Evolutionary conservation across 495 filamentous ascomycete species (phyloP).

Genomic region (Lasiosphaeria miniovina): DNA sequence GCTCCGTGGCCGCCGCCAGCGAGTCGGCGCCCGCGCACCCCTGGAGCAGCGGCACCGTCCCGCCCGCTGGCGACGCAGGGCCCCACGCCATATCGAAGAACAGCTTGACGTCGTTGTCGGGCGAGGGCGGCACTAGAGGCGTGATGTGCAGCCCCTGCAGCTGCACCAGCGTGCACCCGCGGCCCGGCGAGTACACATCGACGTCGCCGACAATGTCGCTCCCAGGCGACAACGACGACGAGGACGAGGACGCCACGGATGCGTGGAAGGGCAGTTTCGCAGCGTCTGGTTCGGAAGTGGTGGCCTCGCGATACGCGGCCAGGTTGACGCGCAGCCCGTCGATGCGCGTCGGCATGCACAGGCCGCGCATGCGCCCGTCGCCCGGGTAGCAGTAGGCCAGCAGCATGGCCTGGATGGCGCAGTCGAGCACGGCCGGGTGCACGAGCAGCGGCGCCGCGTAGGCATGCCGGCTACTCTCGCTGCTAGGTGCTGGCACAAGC

Average conservation of each 20-base stretch:
- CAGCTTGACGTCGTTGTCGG: slow-evolving; percentile 12
- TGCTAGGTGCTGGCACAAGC: background rate
- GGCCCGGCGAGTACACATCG: slow-evolving; percentile 9
- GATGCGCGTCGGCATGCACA: slow-evolving; percentile 28
- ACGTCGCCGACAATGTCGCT: slow-evolving; percentile 12
- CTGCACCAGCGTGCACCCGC: slow-evolving; percentile 11
- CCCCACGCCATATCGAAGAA: slow-evolving; percentile 12
- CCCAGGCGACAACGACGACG: too few relatives aligned
- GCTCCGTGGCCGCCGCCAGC: slow-evolving; percentile 6
- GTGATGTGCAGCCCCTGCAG: slow-evolving; percentile 16
- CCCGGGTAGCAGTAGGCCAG: slow-evolving; percentile 21
- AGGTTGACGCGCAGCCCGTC: slow-evolving; percentile 18
- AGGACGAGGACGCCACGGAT: background rate
- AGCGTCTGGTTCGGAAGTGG: background rate
- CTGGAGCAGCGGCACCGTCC: background rate
- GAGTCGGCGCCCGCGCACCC: background rate
- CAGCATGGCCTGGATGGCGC: slow-evolving; percentile 27
- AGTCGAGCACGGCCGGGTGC: slow-evolving; percentile 31
- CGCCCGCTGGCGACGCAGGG: slow-evolving; percentile 1
- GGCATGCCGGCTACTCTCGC: background rate
- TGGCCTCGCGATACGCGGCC: background rate
- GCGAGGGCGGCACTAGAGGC: slow-evolving; percentile 7
- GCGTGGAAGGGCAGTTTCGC: slow-evolving; percentile 2
- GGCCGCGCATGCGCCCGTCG: slow-evolving; percentile 19
- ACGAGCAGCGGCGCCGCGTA: slow-evolving; percentile 11